Percentiles rank a stretch among this genome's conserved stretches.
phyloP scores from a whole-genome alignment of 148 eudicot species.

The Suaeda aralocaspica region DNA sequence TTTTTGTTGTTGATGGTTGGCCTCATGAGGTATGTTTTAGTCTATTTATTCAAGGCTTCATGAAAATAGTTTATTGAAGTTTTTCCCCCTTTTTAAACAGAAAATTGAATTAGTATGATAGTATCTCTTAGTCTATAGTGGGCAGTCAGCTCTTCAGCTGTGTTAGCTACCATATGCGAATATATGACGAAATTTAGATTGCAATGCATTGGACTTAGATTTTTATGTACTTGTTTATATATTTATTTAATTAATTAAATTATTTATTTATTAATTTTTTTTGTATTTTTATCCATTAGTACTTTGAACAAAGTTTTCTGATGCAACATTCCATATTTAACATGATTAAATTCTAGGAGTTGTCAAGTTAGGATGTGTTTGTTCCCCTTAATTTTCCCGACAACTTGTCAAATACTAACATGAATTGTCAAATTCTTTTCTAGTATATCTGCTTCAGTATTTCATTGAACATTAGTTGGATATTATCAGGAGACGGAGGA shows the following conservation, averaged over 20 bases:
- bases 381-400: neutral
- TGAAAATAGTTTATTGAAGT: neutral
- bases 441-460: neutral
- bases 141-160: neutral
- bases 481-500: conserved; percentile 50
- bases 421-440: neutral
- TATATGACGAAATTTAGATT: no score
- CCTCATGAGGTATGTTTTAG: conserved; percentile 48
- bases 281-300: neutral
- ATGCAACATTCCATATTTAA: neutral
- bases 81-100: neutral
- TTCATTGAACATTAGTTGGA: conserved; percentile 13
- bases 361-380: neutral
- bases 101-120: neutral
- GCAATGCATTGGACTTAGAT: no score
- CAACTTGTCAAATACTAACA: no score
- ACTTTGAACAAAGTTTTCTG: neutral
- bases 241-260: no score
- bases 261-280: neutral
- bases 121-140: neutral
- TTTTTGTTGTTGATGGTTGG: conserved; percentile 84
- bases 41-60: conserved; percentile 9
- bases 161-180: no score
- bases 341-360: neutral
- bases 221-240: no score